Conservation (phyloP, 73 alveolate genomes). For the Paramecium sonneborni region DNA sequence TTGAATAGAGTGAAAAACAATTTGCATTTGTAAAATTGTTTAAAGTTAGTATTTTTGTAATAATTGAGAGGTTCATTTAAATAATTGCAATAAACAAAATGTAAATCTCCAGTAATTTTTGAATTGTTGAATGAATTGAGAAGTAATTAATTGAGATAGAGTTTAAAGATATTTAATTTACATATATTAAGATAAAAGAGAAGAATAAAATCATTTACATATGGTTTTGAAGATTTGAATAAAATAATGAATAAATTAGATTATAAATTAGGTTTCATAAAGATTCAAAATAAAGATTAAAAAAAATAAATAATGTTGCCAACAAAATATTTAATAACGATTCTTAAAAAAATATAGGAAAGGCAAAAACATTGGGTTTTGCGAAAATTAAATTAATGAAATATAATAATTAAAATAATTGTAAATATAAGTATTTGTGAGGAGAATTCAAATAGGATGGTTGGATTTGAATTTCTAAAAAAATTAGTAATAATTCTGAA, state of each 20-base stretch:
- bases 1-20: neutral
- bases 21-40: constrained; percentile 14
- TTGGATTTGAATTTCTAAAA: neutral
- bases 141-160: neutral
- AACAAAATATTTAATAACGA: neutral
- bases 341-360: neutral
- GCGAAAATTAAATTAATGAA: constrained; percentile 17
- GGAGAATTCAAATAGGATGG: neutral
- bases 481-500: neutral
- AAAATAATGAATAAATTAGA: neutral
- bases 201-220: neutral
- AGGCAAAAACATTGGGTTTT: constrained; percentile 18
- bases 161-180: neutral
- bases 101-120: neutral
- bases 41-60: neutral
- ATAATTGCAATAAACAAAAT: neutral
- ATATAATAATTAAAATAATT: neutral
- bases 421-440: neutral
- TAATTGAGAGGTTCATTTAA: neutral
- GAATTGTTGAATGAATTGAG: neutral
- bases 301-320: neutral
- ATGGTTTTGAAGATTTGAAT: neutral
- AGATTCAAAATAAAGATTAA: neutral
- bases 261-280: neutral
- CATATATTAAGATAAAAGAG: neutral